Evolutionary conservation across 495 filamentous ascomycete genomes (phyloP), one percentile per base, ranked within the genome.

Genomic region (Glonium stellatum): DNA sequence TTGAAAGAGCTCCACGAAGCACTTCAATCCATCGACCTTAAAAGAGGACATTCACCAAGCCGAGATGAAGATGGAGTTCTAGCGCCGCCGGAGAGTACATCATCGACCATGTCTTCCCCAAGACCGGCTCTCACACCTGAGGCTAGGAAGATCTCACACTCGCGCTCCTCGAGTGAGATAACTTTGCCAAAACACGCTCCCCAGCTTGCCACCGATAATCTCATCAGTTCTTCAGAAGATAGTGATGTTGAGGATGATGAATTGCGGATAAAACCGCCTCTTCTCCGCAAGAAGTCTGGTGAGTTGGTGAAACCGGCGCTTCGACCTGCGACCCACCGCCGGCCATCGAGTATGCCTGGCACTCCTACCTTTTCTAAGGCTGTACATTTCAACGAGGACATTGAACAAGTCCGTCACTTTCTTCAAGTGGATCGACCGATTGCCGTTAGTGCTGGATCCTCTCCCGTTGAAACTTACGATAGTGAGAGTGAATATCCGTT

Each of bases 211-310:
- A 55, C 54, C 48, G 54, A 61, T 31, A 23, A 62, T 57, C n/a
- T 71, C 53, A 57, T 64, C 64, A 67, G 61, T 49, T 68, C 65
- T 52, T 62, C 67, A 31, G 75, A 81, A 35, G 71, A 70, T 15
- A 77, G 79, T 42, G 82, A 84, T 60, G 85, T 87, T 47, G 85
- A 85, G 25, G 82, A 85, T 65, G 76, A 76, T 15, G 79, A 77
- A 36, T 55, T 77, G 62, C 62, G 74, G 63, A 71, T 72, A 42
- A 92, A 89, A 73, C 90, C 90, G 21, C 84, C 84, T 21, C 90
- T 97, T 85, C 84, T 98, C 54, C 84, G 93, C 57, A 98, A 98
- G 79, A 98, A 98, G 79, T 97, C 93, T 41, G 93, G 93, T 23
- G 93, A 98, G 72, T 80, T 97, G 53, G 93, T 98, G 54, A 85